Evolutionary conservation across 768 basidiomycete species (phyloP).

Genomic region (Polyporus arcularius): DNA sequence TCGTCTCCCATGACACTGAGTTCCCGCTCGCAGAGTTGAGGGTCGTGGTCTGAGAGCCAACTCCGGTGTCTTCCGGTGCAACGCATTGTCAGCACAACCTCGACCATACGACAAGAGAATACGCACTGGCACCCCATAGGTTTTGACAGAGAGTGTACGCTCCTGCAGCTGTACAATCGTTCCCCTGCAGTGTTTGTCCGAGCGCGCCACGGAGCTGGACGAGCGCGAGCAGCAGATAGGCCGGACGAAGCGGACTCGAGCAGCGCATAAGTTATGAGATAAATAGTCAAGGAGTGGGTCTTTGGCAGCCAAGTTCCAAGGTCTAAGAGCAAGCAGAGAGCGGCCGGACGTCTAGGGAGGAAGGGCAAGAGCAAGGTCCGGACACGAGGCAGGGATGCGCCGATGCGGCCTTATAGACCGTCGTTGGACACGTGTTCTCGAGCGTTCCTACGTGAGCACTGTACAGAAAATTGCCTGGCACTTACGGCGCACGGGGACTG

Average conservation of each 20-base stretch:
- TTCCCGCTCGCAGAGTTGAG: slow-evolving; percentile 41
- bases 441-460: too few relatives aligned
- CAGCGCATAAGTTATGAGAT: slow-evolving; percentile 5
- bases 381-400: too few relatives aligned
- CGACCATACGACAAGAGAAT: background rate
- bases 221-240: background rate
- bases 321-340: too few relatives aligned
- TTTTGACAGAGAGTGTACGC: slow-evolving; percentile 56
- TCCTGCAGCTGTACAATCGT: slow-evolving; percentile 35
- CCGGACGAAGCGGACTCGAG: background rate
- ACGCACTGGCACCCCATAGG: slow-evolving; percentile 49
- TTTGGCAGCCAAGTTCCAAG: background rate
- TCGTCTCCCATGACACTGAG: slow-evolving; percentile 52
- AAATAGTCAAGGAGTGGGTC: background rate
- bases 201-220: background rate
- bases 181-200: slow-evolving; percentile 7
- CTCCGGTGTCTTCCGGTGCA: slow-evolving; percentile 38
- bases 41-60: slow-evolving; percentile 51
- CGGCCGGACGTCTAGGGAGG: too few relatives aligned
- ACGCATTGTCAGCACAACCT: background rate
- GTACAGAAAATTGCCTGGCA: too few relatives aligned
- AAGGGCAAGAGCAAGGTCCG: too few relatives aligned
- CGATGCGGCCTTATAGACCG: too few relatives aligned
- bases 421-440: too few relatives aligned
- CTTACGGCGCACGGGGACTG: too few relatives aligned